phyloP scores from a whole-genome alignment of 257 asterid genomes.

The Lycium barbarum region DNA sequence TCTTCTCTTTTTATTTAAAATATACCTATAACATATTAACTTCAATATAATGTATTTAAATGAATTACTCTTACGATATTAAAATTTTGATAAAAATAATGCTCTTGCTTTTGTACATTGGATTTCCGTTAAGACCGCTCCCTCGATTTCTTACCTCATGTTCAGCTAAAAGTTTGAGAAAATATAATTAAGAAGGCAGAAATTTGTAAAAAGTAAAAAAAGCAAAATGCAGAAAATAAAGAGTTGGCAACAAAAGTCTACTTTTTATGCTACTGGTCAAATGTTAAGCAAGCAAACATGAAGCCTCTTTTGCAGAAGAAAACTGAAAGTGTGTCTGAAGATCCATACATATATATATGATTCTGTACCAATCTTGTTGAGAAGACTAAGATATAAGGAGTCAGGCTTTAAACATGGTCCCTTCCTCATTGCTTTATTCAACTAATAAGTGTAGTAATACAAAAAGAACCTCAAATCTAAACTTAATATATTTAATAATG shows the following conservation, averaged over 20 bases:
- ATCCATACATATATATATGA: neutral
- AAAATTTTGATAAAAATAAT: too few relatives aligned
- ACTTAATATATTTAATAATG: too few relatives aligned
- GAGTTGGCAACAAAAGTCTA: neutral
- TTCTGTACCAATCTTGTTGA: neutral
- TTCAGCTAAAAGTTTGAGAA: too few relatives aligned
- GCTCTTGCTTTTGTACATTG: too few relatives aligned
- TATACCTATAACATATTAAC: too few relatives aligned
- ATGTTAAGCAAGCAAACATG: neutral
- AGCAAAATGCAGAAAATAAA: neutral
- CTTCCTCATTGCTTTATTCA: neutral
- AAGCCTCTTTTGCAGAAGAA: neutral
- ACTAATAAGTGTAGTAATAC: neutral
- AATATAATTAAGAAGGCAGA: too few relatives aligned
- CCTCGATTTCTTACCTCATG: too few relatives aligned
- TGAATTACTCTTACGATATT: too few relatives aligned
- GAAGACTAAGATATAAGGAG: neutral
- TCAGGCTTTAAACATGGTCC: neutral
- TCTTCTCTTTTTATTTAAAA: too few relatives aligned
- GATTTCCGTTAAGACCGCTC: too few relatives aligned
- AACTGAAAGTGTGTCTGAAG: neutral
- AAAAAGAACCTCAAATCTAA: too few relatives aligned
- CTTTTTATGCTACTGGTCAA: neutral
- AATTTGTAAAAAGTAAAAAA: neutral
- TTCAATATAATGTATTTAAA: too few relatives aligned